Percentiles rank a stretch among this genome's conserved stretches.
These are phyloP conservation scores for Alternaria gaisen DNA, from an alignment of 2,329 filamentous ascomycete genomes.

Conservation along the genomic window DNA sequence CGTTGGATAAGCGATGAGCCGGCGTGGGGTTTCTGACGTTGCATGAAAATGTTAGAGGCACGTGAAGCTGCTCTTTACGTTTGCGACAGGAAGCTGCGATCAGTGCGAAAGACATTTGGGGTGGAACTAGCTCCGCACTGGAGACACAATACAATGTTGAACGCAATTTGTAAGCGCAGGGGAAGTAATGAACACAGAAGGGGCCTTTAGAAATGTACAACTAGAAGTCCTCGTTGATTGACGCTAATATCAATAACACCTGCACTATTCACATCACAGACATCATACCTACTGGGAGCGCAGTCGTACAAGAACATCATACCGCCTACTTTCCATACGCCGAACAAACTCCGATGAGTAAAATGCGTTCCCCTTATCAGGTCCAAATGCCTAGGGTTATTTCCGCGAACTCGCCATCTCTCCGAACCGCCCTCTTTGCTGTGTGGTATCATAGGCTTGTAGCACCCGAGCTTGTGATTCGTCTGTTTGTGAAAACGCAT, in stretches of 20 bases:
- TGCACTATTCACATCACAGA: conserved; percentile 12
- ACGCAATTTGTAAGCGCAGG: neutral
- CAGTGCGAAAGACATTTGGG: neutral
- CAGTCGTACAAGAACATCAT: conserved; percentile 7
- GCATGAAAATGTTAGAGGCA: neutral
- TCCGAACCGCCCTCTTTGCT: conserved; percentile 88
- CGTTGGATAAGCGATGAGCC: neutral
- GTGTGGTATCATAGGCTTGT: conserved; percentile 97
- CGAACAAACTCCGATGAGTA: conserved; percentile 3
- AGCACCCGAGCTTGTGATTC: conserved; percentile 94
- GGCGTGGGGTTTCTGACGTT: neutral
- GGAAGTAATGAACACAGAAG: neutral
- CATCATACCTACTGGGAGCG: conserved; percentile 3
- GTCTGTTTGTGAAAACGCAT: conserved; percentile 97
- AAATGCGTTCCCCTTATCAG: conserved; percentile 1
- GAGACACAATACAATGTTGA: neutral
- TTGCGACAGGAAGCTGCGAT: neutral
- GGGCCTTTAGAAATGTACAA: neutral
- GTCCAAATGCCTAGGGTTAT: conserved; percentile 15
- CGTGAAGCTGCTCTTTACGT: neutral
- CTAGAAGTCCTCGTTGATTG: neutral
- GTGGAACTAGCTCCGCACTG: neutral
- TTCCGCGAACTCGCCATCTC: conserved; percentile 79
- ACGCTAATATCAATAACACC: conserved; percentile 13
- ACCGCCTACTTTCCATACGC: conserved; percentile 6